A percentile compares a stretch with the other conserved stretches of the same genome.
Conservation (phyloP, 1,139 yeast species). For the Nakaseomyces uthaithaninus region DNA sequence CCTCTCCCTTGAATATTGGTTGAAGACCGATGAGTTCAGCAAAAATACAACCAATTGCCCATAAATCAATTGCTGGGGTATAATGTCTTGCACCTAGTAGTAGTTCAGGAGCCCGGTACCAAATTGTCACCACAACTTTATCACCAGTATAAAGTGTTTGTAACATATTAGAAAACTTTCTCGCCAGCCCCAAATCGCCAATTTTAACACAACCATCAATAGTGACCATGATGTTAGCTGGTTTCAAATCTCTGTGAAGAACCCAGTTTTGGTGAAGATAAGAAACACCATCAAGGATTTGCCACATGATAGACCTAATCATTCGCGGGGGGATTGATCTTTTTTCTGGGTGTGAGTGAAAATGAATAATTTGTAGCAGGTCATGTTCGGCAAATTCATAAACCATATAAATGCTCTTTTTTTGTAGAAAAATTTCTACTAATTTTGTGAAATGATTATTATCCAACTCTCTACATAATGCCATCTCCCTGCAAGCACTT, state of each 20-base stretch:
- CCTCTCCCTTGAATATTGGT: conserved; percentile 96
- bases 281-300: conserved; percentile 82
- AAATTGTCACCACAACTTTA: conserved; percentile 94
- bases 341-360: conserved; percentile 82
- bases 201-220: conserved; percentile 83
- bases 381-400: conserved; percentile 97
- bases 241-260: conserved; percentile 88
- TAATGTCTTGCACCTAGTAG: conserved; percentile 87
- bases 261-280: conserved; percentile 94
- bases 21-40: conserved; percentile 83
- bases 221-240: conserved; percentile 96
- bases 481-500: conserved; percentile 94
- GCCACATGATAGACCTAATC: conserved; percentile 82
- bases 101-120: conserved; percentile 96
- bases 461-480: conserved; percentile 78
- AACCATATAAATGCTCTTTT: conserved; percentile 86
- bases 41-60: conserved; percentile 97
- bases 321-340: conserved; percentile 70
- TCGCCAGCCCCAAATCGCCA: conserved; percentile 91
- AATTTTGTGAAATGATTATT: conserved; percentile 74
- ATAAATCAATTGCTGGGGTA: conserved; percentile 87
- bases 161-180: conserved; percentile 80
- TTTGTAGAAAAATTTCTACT: conserved; percentile 80
- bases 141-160: conserved; percentile 91
- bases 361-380: conserved; percentile 83